These are phyloP conservation scores for Chalara sp. DNA, from an alignment of 2,329 filamentous ascomycete genomes.

Conservation along the genomic window DNA sequence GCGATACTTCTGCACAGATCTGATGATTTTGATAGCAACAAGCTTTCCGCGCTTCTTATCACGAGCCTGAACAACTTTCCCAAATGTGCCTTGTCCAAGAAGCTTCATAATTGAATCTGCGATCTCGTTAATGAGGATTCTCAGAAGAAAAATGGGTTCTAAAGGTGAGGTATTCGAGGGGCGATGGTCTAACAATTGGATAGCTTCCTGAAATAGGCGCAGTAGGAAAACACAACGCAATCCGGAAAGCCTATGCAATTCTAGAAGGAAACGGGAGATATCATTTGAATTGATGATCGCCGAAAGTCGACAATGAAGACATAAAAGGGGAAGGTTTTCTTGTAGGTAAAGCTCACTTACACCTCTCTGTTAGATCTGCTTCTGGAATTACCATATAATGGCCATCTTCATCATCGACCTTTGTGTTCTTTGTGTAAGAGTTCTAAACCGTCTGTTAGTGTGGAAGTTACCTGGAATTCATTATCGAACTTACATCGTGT, in stretches of 20 bases:
- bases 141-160: too few relatives aligned
- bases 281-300: too few relatives aligned
- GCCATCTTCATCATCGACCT: slow-evolving; percentile 92
- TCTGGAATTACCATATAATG: slow-evolving; percentile 93
- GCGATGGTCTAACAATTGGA: too few relatives aligned
- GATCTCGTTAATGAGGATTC: slow-evolving; percentile 18
- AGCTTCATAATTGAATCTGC: slow-evolving; percentile 82
- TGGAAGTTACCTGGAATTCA: not conserved
- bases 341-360: slow-evolving; percentile 43
- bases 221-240: too few relatives aligned
- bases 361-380: slow-evolving; percentile 79
- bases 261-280: not conserved
- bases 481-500: slow-evolving; percentile 47
- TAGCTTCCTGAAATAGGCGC: too few relatives aligned
- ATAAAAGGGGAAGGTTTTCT: not conserved
- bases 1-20: slow-evolving; percentile 95
- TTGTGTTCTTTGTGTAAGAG: slow-evolving; percentile 50
- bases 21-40: slow-evolving; percentile 96
- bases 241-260: not conserved
- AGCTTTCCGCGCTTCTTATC: slow-evolving; percentile 69
- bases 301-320: too few relatives aligned
- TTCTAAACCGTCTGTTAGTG: slow-evolving; percentile 23
- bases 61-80: slow-evolving; percentile 91
- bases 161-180: too few relatives aligned
- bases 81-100: slow-evolving; percentile 94